Conservation (phyloP, 2,329 filamentous ascomycete species). For the Incumbomyces lentus region DNA sequence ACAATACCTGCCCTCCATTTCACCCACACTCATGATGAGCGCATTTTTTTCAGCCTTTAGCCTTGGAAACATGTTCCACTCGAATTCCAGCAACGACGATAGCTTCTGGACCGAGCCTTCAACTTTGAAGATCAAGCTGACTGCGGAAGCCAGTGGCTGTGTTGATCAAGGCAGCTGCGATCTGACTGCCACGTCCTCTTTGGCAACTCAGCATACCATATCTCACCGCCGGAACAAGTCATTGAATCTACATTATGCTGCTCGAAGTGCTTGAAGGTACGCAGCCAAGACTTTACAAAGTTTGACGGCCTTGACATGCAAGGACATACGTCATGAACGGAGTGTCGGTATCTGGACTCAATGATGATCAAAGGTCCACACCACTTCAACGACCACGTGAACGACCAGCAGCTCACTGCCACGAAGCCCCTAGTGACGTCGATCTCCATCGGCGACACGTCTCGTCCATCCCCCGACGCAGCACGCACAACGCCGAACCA, state of each 20-base stretch:
- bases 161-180: conserved; percentile 1
- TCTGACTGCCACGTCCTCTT: neutral
- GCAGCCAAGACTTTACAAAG: too few species aligned
- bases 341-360: too few species aligned
- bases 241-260: conserved; percentile 14
- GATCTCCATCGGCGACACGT: too few species aligned
- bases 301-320: too few species aligned
- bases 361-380: too few species aligned
- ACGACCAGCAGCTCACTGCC: too few species aligned
- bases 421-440: too few species aligned
- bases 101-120: conserved; percentile 18
- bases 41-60: neutral
- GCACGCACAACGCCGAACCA: too few species aligned
- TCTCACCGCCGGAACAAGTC: conserved; percentile 8
- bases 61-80: neutral
- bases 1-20: too few species aligned
- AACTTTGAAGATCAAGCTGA: conserved; percentile 13
- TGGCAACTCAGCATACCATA: conserved; percentile 10
- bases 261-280: conserved; percentile 12
- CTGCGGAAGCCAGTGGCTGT: conserved; percentile 10
- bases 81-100: conserved; percentile 6
- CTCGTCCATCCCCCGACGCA: too few species aligned
- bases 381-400: too few species aligned
- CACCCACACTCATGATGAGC: too few species aligned
- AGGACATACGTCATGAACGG: neutral